Base-by-base conservation (phyloP, 805 yeast genomes). In the Wickerhamomyces mucosus region DNA sequence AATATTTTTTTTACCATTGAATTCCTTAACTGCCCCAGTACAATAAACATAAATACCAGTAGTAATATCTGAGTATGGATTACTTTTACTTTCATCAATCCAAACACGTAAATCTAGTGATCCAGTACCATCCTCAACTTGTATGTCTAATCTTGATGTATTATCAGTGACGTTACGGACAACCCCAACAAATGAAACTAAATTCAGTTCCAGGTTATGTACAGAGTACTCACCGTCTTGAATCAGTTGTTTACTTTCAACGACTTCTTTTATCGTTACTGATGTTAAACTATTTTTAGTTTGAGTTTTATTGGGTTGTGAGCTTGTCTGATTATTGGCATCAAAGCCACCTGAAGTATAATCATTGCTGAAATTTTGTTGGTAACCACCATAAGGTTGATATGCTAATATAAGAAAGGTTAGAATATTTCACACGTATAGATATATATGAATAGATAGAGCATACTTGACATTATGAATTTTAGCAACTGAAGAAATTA, bases 61-160 rank as follows among this genome's bases (percentile, higher is more conserved):
- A 37, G 56, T 44, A 9, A 51, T 41, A 51, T 55, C 31, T 50
- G 57, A 31, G 59, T 26, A 56, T 8, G 58, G 48, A 21, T 47
- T 48, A 4, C 31, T 28, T 9, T 27, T 18, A 46, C 36, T 49
- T 17, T 70, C 72, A 29, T 67, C 66, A 34, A 63, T 56, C 89
- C 89, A 81, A 40, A 69, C 68, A 45, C 79, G 67, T 29, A 80
- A 66, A 17, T 75, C 78, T 6, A 76, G 61, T 4, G 67, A 58
- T 0, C 85, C 86, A 0, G 92, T 76, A 9, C 92, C 89, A 51
- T 81, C 94, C 46, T 81, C 92, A n/a, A 81, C 48, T 14, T 75
- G 72, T 27, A 78, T 50, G 15, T 58, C 56, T 18, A 77, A 56
- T 26, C 74, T 72, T 7, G 78, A 62, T 2, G 80, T 67, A 36